These are phyloP conservation scores for Xylaria telfairii DNA, from an alignment of 495 filamentous ascomycete species.

Conservation along the genomic window DNA sequence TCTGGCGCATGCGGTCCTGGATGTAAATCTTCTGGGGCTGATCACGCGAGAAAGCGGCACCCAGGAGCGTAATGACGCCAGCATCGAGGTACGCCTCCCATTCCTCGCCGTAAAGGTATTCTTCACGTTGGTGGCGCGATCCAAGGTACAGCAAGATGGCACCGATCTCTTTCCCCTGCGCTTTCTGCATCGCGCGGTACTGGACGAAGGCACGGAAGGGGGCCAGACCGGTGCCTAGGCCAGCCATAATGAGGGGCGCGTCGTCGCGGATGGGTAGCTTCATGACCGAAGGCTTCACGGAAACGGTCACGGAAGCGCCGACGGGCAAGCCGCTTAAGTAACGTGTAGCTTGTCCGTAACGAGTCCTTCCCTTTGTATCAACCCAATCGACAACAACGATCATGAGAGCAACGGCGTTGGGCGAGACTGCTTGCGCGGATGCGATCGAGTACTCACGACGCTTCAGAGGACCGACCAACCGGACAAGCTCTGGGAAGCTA, in stretches of 20 bases:
- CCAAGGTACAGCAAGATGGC: constrained; percentile 95
- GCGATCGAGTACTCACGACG: constrained; percentile 98
- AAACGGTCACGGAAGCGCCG: constrained; percentile 82
- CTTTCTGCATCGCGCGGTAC: constrained; percentile 95
- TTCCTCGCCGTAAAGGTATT: constrained; percentile 98
- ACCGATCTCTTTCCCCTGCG: constrained; percentile 92
- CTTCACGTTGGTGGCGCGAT: constrained; percentile 93
- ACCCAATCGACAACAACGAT: constrained; percentile 98
- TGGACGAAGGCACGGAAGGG: constrained; percentile 98
- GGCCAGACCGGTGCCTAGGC: constrained; percentile 95
- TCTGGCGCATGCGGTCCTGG: constrained; percentile 96
- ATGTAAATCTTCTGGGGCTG: constrained; percentile 99
- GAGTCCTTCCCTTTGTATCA: constrained; percentile 83
- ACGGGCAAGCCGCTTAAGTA: constrained; percentile 78
- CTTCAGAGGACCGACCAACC: constrained; percentile 90
- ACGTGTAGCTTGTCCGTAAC: constrained; percentile 89
- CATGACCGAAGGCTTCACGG: constrained; percentile 96
- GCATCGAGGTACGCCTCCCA: constrained; percentile 98
- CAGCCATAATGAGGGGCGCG: constrained; percentile 96
- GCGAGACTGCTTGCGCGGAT: constrained; percentile 90
- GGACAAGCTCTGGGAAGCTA: constrained; percentile 85
- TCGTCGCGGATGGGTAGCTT: constrained; percentile 87
- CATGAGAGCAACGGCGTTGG: constrained; percentile 86
- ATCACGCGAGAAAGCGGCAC: constrained; percentile 93
- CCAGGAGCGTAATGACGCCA: constrained; percentile 91